A percentile compares a stretch with the other conserved stretches of the same genome.
phyloP scores from a whole-genome alignment of 192 early-diverging fungal species.

The Funneliformis geosporum region DNA sequence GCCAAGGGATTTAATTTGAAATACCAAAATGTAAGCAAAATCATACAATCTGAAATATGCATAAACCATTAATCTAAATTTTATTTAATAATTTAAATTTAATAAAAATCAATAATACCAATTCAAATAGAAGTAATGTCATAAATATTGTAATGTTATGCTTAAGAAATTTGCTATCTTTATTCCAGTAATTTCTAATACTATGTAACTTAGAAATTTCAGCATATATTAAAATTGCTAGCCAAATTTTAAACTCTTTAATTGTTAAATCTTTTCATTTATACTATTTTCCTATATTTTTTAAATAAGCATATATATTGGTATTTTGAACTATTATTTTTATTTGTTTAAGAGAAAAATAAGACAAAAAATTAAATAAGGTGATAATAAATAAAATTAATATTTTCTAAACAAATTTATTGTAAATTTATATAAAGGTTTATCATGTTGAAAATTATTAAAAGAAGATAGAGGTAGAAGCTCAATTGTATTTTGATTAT shows the following conservation, averaged over 20 bases:
- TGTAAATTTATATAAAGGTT: background rate
- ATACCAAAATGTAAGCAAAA: no score
- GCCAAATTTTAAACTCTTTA: constrained; percentile 24
- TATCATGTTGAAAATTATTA: no score
- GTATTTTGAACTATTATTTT: background rate
- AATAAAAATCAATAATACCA: constrained; percentile 4
- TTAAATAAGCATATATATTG: no score
- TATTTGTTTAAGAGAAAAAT: background rate
- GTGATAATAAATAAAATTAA: background rate
- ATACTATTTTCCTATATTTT: background rate
- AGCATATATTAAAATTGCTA: constrained; percentile 36
- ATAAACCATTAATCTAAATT: no score
- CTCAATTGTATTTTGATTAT: no score
- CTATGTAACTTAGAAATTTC: constrained; percentile 13
- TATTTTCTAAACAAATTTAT: background rate
- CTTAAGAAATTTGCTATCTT: background rate
- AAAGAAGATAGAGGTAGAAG: no score
- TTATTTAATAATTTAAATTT: background rate
- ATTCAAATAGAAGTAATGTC: constrained; percentile 32
- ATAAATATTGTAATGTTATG: no score
- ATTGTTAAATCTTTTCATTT: constrained; percentile 6
- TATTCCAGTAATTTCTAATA: constrained; percentile 30
- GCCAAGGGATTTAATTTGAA: no score
- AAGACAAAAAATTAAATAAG: no score
- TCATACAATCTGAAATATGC: no score